Conservation (phyloP, 805 yeast species). For the Suhomyces kilbournensis region DNA sequence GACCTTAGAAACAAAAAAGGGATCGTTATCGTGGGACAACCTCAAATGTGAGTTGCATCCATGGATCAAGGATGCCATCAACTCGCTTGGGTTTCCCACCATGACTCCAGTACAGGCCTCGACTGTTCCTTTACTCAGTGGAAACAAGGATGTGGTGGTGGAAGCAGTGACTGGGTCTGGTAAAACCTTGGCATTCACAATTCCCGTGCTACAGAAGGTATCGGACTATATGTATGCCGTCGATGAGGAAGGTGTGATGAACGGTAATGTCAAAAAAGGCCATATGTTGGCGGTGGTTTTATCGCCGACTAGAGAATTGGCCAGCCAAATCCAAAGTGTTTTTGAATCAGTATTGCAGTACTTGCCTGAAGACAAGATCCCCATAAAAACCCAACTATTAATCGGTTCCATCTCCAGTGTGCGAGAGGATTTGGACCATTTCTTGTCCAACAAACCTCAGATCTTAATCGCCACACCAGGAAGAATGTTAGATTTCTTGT, state of each 20-base stretch:
- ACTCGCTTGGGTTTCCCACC: constrained; percentile 66
- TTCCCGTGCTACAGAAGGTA: constrained; percentile 77
- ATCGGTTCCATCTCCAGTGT: constrained; percentile 64
- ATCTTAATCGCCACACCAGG: constrained; percentile 93
- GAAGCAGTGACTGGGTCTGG: constrained; percentile 99
- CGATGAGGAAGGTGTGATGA: constrained; percentile 17
- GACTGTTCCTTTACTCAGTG: constrained; percentile 77
- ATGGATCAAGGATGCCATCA: constrained; percentile 70
- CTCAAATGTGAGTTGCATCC: constrained; percentile 54
- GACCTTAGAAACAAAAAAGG: constrained; percentile 24
- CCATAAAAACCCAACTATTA: constrained; percentile 55
- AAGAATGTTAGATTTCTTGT: constrained; percentile 70
- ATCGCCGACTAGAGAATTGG: constrained; percentile 71
- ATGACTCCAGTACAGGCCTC: constrained; percentile 99
- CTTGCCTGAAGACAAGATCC: constrained; percentile 46
- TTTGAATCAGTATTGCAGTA: constrained; percentile 56
- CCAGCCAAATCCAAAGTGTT: constrained; percentile 69
- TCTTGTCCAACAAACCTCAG: constrained; percentile 57
- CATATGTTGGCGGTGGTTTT: constrained; percentile 69
- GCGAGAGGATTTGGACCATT: constrained; percentile 67
- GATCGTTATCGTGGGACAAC: constrained; percentile 60
- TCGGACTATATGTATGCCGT: constrained; percentile 25
- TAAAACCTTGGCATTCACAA: constrained; percentile 86
- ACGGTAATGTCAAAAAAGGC: constrained; percentile 50
- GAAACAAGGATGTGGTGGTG: constrained; percentile 91